phyloP scores from a whole-genome alignment of 768 basidiomycete genomes.

The Lactifluus echinatus region DNA sequence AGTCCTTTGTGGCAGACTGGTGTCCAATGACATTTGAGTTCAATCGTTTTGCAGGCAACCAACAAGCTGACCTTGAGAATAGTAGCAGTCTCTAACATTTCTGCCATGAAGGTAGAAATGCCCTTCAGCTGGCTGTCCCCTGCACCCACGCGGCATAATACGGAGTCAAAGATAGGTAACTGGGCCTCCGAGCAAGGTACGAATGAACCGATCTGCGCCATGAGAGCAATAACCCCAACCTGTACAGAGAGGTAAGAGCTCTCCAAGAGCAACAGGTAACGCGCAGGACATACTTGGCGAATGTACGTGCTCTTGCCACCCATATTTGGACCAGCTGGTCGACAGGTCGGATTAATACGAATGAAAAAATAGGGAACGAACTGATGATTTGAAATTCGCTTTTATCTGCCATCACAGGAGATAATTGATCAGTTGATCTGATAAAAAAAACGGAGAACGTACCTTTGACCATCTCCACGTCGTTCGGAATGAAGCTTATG shows the following conservation, averaged over 20 bases:
- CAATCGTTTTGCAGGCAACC: not conserved
- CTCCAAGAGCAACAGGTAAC: not conserved
- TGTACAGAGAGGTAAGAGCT: conserved; percentile 25
- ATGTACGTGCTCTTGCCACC: conserved; percentile 98
- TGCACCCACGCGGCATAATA: conserved; percentile 91
- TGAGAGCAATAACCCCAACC: conserved; percentile 92
- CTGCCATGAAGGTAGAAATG: conserved; percentile 98
- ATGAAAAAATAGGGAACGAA: conserved; percentile 27
- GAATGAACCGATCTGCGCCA: conserved; percentile 94
- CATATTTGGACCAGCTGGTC: conserved; percentile 91
- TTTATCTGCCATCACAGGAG: conserved; percentile 36
- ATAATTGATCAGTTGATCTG: not conserved
- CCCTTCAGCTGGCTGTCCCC: conserved; percentile 98
- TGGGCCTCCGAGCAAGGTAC: conserved; percentile 86
- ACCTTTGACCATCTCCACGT: conserved; percentile 91
- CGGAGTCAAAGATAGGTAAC: conserved; percentile 90
- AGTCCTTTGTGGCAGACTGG: conserved; percentile 86
- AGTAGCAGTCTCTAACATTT: conserved; percentile 97
- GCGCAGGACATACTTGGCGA: conserved; percentile 51
- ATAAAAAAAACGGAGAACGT: not conserved
- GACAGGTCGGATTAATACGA: not conserved
- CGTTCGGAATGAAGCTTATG: conserved; percentile 90
- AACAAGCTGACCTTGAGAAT: conserved; percentile 66
- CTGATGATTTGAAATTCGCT: conserved; percentile 97
- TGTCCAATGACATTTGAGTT: not conserved